Evolutionary conservation across 169 alveolate species (phyloP).

Genomic region (Plasmodium ovale): DNA sequence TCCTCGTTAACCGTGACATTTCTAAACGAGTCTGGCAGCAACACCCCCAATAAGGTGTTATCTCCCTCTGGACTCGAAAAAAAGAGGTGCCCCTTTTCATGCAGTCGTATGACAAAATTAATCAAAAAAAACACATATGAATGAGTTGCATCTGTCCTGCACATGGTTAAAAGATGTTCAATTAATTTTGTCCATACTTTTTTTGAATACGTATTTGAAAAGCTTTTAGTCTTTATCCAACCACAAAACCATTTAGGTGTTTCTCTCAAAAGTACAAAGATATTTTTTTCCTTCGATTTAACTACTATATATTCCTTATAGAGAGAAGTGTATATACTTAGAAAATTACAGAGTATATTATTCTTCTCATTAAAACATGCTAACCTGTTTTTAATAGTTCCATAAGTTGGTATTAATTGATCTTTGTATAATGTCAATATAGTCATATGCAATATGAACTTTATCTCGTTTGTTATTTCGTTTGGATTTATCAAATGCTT

Average conservation of each 20-base stretch:
- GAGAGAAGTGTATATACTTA: constrained; percentile 16
- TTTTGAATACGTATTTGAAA: constrained; percentile 24
- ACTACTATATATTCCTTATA: constrained; percentile 40
- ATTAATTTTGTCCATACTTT: constrained; percentile 25
- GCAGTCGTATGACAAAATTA: constrained; percentile 1
- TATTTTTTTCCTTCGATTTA: constrained; percentile 13
- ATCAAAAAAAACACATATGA: background rate
- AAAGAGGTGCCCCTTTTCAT: constrained; percentile 9
- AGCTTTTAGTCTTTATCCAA: constrained; percentile 33
- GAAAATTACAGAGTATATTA: background rate
- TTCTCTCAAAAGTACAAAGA: constrained; percentile 39
- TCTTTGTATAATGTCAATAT: constrained; percentile 28
- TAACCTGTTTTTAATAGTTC: constrained; percentile 4
- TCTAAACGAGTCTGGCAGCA: too few relatives aligned
- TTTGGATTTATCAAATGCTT: constrained; percentile 2
- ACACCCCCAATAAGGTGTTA: too few relatives aligned
- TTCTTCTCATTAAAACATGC: background rate
- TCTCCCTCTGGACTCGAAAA: background rate
- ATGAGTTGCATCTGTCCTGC: background rate
- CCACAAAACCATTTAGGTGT: constrained; percentile 64
- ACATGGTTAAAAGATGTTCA: background rate
- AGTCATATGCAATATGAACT: constrained; percentile 40
- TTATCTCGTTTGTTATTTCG: constrained; percentile 27
- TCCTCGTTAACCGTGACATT: too few relatives aligned
- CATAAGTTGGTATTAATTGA: constrained; percentile 32